A percentile compares a stretch with the other conserved stretches of the same genome.
Evolutionary conservation across 169 alveolate species (phyloP).

Genomic region (Plasmodium reichenowi): DNA sequence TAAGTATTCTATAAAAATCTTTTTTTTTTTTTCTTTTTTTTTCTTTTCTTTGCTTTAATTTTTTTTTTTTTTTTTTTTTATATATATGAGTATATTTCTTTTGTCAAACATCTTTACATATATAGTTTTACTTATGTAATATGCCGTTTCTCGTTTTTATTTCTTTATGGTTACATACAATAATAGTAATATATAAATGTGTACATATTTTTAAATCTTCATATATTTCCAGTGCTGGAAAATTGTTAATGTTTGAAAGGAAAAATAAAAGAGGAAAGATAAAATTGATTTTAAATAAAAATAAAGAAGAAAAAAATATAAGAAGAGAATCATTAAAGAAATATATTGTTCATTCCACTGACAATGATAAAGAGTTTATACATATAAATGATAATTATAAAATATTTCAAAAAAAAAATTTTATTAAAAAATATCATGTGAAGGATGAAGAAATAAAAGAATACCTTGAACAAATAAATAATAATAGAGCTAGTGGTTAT

Average conservation of each 20-base stretch:
- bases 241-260: background rate
- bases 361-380: background rate
- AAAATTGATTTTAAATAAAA: background rate
- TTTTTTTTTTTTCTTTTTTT: too few relatives aligned
- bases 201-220: constrained; percentile 12
- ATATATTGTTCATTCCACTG: background rate
- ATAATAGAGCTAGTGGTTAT: constrained; percentile 53
- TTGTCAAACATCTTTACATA: background rate
- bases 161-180: constrained; percentile 13
- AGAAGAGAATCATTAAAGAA: background rate
- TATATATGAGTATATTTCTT: too few relatives aligned
- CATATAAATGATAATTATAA: constrained; percentile 27
- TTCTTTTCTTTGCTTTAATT: too few relatives aligned
- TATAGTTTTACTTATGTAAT: background rate
- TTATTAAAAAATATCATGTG: constrained; percentile 52
- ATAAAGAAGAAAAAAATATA: background rate
- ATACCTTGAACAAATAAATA: constrained; percentile 35
- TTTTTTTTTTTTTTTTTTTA: too few relatives aligned
- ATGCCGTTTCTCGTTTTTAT: constrained; percentile 13
- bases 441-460: constrained; percentile 58
- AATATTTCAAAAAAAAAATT: constrained; percentile 32
- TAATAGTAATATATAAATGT: constrained; percentile 13
- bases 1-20: too few relatives aligned
- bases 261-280: constrained; percentile 5
- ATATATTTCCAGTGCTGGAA: background rate